Evolutionary conservation across 768 basidiomycete species (phyloP), one percentile per base, ranked within the genome.

Genomic region (Leucosporidium yakuticum): DNA sequence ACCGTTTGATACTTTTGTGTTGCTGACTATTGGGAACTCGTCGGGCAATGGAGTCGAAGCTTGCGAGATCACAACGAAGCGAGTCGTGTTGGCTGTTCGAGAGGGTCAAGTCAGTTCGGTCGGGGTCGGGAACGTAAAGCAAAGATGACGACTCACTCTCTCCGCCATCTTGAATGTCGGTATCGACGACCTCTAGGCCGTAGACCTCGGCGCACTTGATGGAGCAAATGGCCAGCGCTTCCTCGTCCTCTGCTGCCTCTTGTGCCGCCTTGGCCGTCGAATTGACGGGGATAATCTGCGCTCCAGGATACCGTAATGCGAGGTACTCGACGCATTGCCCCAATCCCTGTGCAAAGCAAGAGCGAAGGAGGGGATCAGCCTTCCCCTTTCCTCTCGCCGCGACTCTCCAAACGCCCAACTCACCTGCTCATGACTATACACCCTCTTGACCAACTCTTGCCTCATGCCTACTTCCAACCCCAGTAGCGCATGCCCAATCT

Each of bases 351-450:
- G 15, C 15, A 51, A 17, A 51, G 39, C 39, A 15, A 51, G 20
- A 51, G n/a, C n/a, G n/a, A n/a, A n/a, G n/a, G n/a, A n/a, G n/a
- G n/a, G 5, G 25, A 27, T 51, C 50, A 51, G 50, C 50, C n/a
- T 51, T 51, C 50, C 50, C 23, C 59, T 60, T 44, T 44, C 44
- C 39, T 14, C 15, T 25, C 59, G 17, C 25, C 54, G 27, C n/a
- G 54, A 15, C 57, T 11, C 31, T 19, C 0, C n/a, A 23, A 8
- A 5, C 23, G 51, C 47, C 14, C 15, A 1, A 32, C 62, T 36
- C 36, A 72, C 74, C 70, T 75, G 74, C 59, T 75, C 74, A 39
- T 75, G 74, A 27, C 73, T 74, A 58, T 69, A 75, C 31, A 75
- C 72, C 50, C 69, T 27, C 66, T 64, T 59, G 25, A 70, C 48